These are phyloP conservation scores for Taphrina flavorubra DNA, from an alignment of 1,139 yeast genomes.

Conservation along the genomic window DNA sequence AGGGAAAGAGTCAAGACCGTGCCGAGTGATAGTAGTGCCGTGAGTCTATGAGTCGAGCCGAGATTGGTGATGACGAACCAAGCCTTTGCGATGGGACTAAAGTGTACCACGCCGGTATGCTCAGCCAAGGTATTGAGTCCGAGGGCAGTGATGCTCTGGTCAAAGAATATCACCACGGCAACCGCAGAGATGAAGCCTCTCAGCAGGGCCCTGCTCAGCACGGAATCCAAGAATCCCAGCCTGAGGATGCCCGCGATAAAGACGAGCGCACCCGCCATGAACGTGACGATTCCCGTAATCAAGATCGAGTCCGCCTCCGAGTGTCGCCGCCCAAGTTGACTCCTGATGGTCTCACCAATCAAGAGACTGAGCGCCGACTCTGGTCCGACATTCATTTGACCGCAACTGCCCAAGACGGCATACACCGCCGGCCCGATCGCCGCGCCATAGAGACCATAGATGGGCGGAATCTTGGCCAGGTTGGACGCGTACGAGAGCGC, in stretches of 20 bases:
- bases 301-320: conserved; percentile 56
- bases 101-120: conserved; percentile 62
- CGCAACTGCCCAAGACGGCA: conserved; percentile 85
- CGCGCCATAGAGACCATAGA: conserved; percentile 80
- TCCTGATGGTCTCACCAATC: conserved; percentile 87
- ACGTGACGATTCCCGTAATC: conserved; percentile 73
- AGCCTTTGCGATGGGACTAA: conserved; percentile 74
- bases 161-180: conserved; percentile 87
- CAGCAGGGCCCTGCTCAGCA: conserved; percentile 77
- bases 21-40: conserved; percentile 51
- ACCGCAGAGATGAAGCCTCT: conserved; percentile 92
- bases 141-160: conserved; percentile 72
- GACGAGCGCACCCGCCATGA: conserved; percentile 75
- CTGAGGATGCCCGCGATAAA: conserved; percentile 80
- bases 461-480: conserved; percentile 86
- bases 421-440: conserved; percentile 85
- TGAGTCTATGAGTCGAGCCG: conserved; percentile 51
- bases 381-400: conserved; percentile 96
- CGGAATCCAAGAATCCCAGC: conserved; percentile 87
- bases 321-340: conserved; percentile 48
- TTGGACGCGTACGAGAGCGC: conserved; percentile 89
- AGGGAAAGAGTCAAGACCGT: conserved; percentile 50
- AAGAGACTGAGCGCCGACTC: conserved; percentile 92
- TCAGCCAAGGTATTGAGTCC: conserved; percentile 61
- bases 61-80: conserved; percentile 60